These are phyloP conservation scores for Castanospermum australe DNA, from an alignment of 306 rosid species.

Conservation along the genomic window DNA sequence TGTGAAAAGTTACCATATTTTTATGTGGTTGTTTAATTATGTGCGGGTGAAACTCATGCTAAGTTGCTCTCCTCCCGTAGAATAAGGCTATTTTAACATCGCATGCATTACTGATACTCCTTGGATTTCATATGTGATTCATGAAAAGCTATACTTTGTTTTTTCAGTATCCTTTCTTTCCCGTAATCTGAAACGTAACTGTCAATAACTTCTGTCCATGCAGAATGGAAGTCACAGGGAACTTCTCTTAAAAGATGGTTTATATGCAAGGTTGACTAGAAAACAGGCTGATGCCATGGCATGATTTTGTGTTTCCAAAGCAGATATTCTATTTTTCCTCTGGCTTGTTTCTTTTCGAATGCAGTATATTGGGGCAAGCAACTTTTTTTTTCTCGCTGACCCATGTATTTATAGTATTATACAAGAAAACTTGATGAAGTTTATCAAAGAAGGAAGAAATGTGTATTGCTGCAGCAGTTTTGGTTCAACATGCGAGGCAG, in stretches of 20 bases:
- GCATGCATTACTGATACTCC: conserved; percentile 11
- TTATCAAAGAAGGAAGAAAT: conserved; percentile 20
- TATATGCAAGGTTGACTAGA: conserved; percentile 76
- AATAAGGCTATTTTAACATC: not conserved
- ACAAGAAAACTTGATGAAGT: conserved; percentile 5
- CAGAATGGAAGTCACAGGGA: conserved; percentile 86
- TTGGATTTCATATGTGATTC: conserved; percentile 8
- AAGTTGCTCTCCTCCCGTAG: not conserved
- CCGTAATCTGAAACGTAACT: not conserved
- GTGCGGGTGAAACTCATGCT: not conserved
- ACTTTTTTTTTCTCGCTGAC: conserved; percentile 38
- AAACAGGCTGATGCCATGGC: conserved; percentile 81
- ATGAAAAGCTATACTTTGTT: conserved; percentile 6
- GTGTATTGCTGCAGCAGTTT: conserved; percentile 16
- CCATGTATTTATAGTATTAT: conserved; percentile 17
- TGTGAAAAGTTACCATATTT: not conserved
- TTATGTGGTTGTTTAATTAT: not conserved
- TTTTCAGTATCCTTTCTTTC: not conserved
- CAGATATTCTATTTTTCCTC: conserved; percentile 1
- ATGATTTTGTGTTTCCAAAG: conserved; percentile 34
- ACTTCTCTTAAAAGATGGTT: conserved; percentile 71
- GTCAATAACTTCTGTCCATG: conserved; percentile 8
- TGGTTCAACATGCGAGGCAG: conserved; percentile 19
- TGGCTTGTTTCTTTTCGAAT: conserved; percentile 28
- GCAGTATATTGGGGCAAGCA: conserved; percentile 32